Evolutionary conservation across 1,284 basidiomycete genomes (phyloP).

Genomic region (Grifola frondosa): DNA sequence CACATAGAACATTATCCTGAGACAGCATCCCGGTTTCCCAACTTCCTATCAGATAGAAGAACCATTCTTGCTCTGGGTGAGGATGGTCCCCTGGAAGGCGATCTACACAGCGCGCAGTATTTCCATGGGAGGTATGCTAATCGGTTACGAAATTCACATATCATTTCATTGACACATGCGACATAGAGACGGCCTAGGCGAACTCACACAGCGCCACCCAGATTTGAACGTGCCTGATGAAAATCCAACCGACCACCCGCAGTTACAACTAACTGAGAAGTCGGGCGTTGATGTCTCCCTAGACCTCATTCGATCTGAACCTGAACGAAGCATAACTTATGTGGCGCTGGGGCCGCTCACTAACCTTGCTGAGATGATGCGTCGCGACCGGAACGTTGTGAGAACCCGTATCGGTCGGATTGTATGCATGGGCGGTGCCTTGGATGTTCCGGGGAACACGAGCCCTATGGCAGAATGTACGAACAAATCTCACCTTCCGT

Average conservation of each 20-base stretch:
- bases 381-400: conserved; percentile 53
- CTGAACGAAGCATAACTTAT: conserved; percentile 73
- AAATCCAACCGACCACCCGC: conserved; percentile 37
- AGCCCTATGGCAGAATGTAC: conserved; percentile 79
- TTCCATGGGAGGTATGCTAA: conserved; percentile 83
- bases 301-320: conserved; percentile 60
- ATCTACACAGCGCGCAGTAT: conserved; percentile 80
- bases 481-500: conserved; percentile 11
- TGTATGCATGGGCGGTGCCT: conserved; percentile 93
- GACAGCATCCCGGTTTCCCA: conserved; percentile 58
- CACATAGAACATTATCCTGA: conserved; percentile 65
- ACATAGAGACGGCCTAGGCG: conserved; percentile 76
- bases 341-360: conserved; percentile 89
- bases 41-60: conserved; percentile 47
- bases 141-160: conserved; percentile 12
- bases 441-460: conserved; percentile 93
- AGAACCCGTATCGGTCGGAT: conserved; percentile 69
- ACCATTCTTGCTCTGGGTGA: conserved; percentile 71
- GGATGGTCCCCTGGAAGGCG: conserved; percentile 74
- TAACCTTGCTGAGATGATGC: conserved; percentile 75
- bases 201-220: conserved; percentile 72
- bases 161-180: conserved; percentile 11
- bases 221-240: conserved; percentile 56
- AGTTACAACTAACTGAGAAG: conserved; percentile 50
- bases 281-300: conserved; percentile 67